Percentiles rank a stretch among this genome's conserved stretches.
Evolutionary conservation across 176 grass and related monocot genomes (phyloP).

Genomic region (Lolium rigidum): DNA sequence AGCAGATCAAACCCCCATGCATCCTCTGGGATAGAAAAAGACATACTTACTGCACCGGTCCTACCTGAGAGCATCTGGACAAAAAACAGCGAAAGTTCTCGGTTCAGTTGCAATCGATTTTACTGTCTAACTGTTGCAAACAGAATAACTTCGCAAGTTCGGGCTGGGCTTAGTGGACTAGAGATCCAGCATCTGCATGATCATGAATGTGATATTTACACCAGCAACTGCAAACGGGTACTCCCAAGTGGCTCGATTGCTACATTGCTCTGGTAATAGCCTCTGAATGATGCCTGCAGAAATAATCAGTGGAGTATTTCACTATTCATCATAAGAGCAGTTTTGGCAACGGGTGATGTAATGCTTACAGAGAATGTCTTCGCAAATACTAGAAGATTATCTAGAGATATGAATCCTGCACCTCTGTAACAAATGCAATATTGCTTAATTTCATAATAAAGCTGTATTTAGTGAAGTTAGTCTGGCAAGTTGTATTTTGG

Average conservation of each 20-base stretch:
- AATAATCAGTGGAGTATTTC: slow-evolving; percentile 10
- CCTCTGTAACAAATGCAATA: neutral
- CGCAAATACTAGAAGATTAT: slow-evolving; percentile 93
- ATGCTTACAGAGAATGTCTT: slow-evolving; percentile 97
- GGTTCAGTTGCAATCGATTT: slow-evolving; percentile 62
- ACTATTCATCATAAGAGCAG: neutral
- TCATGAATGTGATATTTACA: slow-evolving; percentile 96
- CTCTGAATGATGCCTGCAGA: too few relatives aligned
- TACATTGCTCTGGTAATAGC: slow-evolving; percentile 74
- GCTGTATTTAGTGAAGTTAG: neutral
- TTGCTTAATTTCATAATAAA: neutral
- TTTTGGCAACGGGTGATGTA: neutral
- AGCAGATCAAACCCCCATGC: slow-evolving; percentile 87
- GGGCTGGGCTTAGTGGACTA: slow-evolving; percentile 55
- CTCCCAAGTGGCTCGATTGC: slow-evolving; percentile 85
- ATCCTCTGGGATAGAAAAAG: slow-evolving; percentile 56
- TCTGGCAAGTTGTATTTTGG: neutral
- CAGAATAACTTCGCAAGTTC: neutral
- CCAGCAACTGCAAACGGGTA: slow-evolving; percentile 94
- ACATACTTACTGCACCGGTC: neutral
- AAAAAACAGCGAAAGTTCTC: slow-evolving; percentile 89
- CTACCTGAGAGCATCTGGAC: slow-evolving; percentile 93
- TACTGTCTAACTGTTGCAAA: slow-evolving; percentile 2
- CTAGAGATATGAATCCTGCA: slow-evolving; percentile 90
- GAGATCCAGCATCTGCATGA: too few relatives aligned